phyloP scores from a whole-genome alignment of 495 filamentous ascomycete species.

The Thermothielavioides terrestris region DNA sequence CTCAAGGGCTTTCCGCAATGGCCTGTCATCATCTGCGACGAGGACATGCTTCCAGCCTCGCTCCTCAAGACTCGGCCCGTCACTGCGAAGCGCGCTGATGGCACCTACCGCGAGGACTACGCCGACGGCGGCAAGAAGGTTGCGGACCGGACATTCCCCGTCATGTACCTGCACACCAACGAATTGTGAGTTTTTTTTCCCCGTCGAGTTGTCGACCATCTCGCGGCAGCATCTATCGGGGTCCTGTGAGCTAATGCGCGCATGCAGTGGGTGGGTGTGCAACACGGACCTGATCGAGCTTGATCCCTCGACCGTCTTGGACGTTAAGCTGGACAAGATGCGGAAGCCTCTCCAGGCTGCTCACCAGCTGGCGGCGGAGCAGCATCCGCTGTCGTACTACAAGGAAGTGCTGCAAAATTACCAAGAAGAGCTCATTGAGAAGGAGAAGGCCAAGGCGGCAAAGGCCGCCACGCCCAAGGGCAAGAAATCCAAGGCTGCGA shows the following conservation, averaged over 20 bases:
- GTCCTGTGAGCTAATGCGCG: constrained; percentile 17
- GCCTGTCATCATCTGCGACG: constrained; percentile 85
- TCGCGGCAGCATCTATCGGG: no score
- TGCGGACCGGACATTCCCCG: constrained; percentile 74
- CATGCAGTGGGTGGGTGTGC: constrained; percentile 68
- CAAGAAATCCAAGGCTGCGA: constrained; percentile 42
- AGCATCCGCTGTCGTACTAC: constrained; percentile 63
- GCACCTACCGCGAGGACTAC: constrained; percentile 74
- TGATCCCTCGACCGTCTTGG: constrained; percentile 56
- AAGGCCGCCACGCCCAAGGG: constrained; percentile 59
- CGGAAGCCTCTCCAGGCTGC: constrained; percentile 64
- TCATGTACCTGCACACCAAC: constrained; percentile 90
- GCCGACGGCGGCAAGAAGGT: constrained; percentile 73
- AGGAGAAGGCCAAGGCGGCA: constrained; percentile 52
- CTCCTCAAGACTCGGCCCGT: constrained; percentile 68
- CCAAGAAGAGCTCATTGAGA: constrained; percentile 50
- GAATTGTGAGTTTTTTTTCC: constrained; percentile 68
- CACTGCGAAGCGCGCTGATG: constrained; percentile 68
- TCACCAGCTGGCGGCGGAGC: constrained; percentile 62
- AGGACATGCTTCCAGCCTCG: constrained; percentile 73
- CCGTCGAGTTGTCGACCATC: neutral
- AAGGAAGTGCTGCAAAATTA: constrained; percentile 65
- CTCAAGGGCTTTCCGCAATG: constrained; percentile 86
- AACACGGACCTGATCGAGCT: constrained; percentile 71
- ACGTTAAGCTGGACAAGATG: constrained; percentile 60